A percentile compares a stretch with the other conserved stretches of the same genome.
Conservation (phyloP, 768 basidiomycete species). For the Strobilomyces confusus region DNA sequence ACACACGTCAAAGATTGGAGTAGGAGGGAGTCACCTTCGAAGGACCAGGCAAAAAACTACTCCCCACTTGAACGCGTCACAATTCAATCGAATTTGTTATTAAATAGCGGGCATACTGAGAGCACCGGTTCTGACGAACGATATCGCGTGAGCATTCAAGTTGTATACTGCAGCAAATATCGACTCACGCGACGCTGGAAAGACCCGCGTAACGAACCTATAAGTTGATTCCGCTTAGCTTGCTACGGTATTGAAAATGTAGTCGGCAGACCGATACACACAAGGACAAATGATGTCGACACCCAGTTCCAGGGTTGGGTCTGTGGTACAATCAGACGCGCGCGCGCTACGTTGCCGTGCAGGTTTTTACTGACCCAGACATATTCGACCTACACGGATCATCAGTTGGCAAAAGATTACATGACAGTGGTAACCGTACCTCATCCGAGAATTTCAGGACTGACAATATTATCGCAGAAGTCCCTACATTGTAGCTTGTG, state of each 20-base stretch:
- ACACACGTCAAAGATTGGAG: too few species aligned
- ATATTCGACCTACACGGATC: not conserved
- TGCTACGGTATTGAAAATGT: not conserved
- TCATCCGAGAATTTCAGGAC: constrained; percentile 9
- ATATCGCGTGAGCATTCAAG: too few species aligned
- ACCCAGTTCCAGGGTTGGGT: not conserved
- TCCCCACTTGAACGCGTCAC: not conserved
- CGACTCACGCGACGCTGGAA: not conserved
- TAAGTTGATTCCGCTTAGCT: not conserved
- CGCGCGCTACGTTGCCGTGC: not conserved
- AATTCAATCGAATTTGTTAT: too few species aligned
- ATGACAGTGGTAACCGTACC: not conserved
- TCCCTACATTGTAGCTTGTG: not conserved
- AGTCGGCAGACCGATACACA: not conserved
- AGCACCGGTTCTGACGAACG: not conserved
- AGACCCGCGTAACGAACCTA: constrained; percentile 10
- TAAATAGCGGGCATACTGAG: not conserved
- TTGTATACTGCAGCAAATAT: not conserved
- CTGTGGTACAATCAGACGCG: not conserved
- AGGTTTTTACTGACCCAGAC: not conserved
- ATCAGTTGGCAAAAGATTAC: not conserved
- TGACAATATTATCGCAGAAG: not conserved
- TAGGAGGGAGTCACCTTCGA: not conserved
- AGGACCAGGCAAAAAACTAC: not conserved
- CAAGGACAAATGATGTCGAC: not conserved